Evolutionary conservation across 2,329 filamentous ascomycete species (phyloP).

Genomic region (Dryadomyces quercus-mongolicae): DNA sequence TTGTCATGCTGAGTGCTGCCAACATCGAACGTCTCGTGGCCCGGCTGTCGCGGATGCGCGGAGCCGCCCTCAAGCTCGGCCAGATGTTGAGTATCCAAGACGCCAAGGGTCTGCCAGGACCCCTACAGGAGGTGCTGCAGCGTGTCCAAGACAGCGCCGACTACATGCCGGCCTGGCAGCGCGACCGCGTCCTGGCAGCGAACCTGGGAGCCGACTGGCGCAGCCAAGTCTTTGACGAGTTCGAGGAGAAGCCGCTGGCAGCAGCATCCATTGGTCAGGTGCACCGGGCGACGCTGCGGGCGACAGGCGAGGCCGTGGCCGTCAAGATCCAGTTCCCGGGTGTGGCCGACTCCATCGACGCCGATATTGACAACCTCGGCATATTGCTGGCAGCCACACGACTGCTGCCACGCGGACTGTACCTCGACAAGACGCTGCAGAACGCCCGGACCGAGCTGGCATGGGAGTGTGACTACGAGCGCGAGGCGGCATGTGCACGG

Average conservation of each 20-base stretch:
- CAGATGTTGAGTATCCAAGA: slow-evolving; percentile 99
- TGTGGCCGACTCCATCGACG: slow-evolving; percentile 90
- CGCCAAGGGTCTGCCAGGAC: slow-evolving; percentile 79
- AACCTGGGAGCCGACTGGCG: slow-evolving; percentile 82
- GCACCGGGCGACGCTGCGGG: slow-evolving; percentile 69
- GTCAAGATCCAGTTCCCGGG: slow-evolving; percentile 98
- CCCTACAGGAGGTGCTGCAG: slow-evolving; percentile 81
- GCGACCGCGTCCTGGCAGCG: slow-evolving; percentile 65
- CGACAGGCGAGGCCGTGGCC: slow-evolving; percentile 64
- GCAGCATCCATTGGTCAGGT: slow-evolving; percentile 97
- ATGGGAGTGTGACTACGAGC: slow-evolving; percentile 93
- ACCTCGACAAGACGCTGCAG: slow-evolving; percentile 92
- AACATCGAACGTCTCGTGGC: slow-evolving; percentile 92
- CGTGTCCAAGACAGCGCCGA: slow-evolving; percentile 93
- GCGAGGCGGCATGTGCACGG: slow-evolving; percentile 70
- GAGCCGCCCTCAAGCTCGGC: slow-evolving; percentile 89
- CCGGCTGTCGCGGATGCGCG: slow-evolving; percentile 90
- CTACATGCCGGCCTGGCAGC: slow-evolving; percentile 93
- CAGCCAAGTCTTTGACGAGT: slow-evolving; percentile 61
- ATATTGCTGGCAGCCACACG: slow-evolving; percentile 83
- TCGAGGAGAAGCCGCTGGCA: slow-evolving; percentile 85
- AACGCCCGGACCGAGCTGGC: slow-evolving; percentile 85
- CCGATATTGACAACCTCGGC: slow-evolving; percentile 85
- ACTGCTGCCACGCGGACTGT: slow-evolving; percentile 81
- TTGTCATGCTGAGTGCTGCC: slow-evolving; percentile 71